Evolutionary conservation across 2,329 filamentous ascomycete species (phyloP).

Genomic region (Epichloe brachyelytri): DNA sequence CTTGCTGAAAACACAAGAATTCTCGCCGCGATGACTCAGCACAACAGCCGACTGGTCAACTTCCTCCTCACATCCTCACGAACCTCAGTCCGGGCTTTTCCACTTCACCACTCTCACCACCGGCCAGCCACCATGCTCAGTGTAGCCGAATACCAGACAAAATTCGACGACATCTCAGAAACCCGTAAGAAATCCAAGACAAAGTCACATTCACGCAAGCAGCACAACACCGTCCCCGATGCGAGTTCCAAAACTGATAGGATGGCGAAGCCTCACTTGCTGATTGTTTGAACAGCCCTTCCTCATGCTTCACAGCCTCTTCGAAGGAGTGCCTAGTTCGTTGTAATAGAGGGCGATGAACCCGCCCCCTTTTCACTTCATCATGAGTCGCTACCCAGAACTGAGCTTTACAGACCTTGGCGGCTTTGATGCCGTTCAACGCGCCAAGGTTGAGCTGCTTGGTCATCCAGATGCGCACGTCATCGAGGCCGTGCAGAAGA

Average conservation of each 20-base stretch:
- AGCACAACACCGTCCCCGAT: conserved; percentile 39
- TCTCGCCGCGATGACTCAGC: too few relatives aligned
- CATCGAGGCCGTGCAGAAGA: conserved; percentile 51
- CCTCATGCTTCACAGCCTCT: conserved; percentile 28
- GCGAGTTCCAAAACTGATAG: conserved; percentile 37
- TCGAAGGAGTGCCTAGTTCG: conserved; percentile 30
- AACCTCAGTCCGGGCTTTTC: too few relatives aligned
- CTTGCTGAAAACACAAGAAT: too few relatives aligned
- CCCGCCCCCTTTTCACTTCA: conserved; percentile 44
- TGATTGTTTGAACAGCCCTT: conserved; percentile 9
- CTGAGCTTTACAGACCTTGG: conserved; percentile 35
- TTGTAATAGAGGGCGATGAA: conserved; percentile 39
- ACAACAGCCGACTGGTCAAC: too few relatives aligned
- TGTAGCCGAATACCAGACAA: too few relatives aligned
- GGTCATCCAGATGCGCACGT: conserved; percentile 35
- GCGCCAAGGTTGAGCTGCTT: conserved; percentile 53
- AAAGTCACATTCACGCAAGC: neutral
- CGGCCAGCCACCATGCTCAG: too few relatives aligned
- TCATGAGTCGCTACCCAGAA: conserved; percentile 58
- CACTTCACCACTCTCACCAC: too few relatives aligned
- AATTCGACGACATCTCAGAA: too few relatives aligned
- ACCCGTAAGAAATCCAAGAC: too few relatives aligned
- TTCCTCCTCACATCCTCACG: too few relatives aligned
- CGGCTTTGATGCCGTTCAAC: conserved; percentile 45
- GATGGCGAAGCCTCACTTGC: conserved; percentile 20